These are phyloP conservation scores for Trichophyton schoenleinii DNA, from an alignment of 2,329 filamentous ascomycete species.

Conservation along the genomic window DNA sequence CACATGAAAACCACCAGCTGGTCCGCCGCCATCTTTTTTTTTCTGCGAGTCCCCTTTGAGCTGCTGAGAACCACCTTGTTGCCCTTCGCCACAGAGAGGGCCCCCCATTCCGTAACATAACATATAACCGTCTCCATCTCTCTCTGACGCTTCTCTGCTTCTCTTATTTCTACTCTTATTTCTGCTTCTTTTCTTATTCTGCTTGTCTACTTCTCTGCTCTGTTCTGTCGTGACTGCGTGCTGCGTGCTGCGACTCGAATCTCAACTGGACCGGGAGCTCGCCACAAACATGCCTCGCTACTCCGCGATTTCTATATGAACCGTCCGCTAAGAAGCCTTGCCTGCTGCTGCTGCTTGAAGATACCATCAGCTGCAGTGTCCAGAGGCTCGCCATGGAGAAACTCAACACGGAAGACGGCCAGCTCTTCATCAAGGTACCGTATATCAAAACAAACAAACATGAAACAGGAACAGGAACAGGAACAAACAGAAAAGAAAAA, in stretches of 20 bases:
- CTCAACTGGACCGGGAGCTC: neutral
- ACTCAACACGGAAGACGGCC: conserved; percentile 39
- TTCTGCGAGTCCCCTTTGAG: neutral
- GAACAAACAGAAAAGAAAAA: neutral
- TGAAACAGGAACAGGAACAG: neutral
- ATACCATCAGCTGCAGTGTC: neutral
- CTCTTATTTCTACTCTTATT: neutral
- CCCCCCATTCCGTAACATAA: too few relatives aligned
- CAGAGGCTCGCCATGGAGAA: conserved; percentile 30
- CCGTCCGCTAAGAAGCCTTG: neutral
- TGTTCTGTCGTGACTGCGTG: neutral
- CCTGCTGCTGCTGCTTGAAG: neutral
- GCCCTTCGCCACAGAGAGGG: too few relatives aligned
- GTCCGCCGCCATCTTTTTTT: neutral
- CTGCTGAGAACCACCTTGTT: too few relatives aligned
- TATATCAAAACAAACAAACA: too few relatives aligned
- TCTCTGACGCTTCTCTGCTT: neutral
- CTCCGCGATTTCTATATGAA: neutral
- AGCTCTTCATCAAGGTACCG: conserved; percentile 36
- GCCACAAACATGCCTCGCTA: neutral
- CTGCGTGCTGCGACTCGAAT: neutral
- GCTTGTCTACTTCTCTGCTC: neutral
- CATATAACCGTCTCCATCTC: neutral
- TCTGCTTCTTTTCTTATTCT: neutral
- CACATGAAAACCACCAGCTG: too few relatives aligned